A percentile compares a stretch with the other conserved stretches of the same genome.
phyloP scores from a whole-genome alignment of 208 protist genomes.

The Leishmania martiniquensis region DNA sequence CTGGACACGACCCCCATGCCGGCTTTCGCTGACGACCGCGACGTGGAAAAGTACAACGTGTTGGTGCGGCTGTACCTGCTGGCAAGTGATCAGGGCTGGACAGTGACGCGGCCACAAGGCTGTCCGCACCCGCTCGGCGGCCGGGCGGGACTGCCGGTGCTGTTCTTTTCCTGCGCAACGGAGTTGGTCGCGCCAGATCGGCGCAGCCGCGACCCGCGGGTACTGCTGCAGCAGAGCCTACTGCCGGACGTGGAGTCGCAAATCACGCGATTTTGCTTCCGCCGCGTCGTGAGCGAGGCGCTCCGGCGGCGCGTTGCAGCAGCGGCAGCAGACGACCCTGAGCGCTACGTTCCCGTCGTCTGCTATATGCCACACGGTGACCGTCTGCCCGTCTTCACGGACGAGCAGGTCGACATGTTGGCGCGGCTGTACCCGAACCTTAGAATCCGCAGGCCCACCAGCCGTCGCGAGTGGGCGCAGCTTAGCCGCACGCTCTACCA shows the following conservation, averaged over 20 bases:
- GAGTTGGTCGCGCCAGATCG: slow-evolving; percentile 5
- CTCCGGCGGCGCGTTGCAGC: slow-evolving; percentile 17
- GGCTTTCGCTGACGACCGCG: slow-evolving; percentile 14
- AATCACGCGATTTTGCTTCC: slow-evolving; percentile 16
- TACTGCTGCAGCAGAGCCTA: slow-evolving; percentile 16
- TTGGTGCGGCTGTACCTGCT: slow-evolving; percentile 27
- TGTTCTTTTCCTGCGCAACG: slow-evolving; percentile 6
- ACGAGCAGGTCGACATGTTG: slow-evolving; percentile 20
- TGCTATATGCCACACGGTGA: slow-evolving; percentile 25
- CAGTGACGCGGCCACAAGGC: slow-evolving; percentile 4
- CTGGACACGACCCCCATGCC: slow-evolving; percentile 13
- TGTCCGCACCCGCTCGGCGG: slow-evolving; percentile 14
- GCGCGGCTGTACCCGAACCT: slow-evolving; percentile 23
- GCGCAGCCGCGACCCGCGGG: neutral
- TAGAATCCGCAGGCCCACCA: slow-evolving; percentile 8
- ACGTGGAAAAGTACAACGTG: slow-evolving; percentile 28
- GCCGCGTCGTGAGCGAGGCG: slow-evolving; percentile 21
- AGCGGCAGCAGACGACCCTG: neutral
- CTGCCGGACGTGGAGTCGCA: slow-evolving; percentile 18
- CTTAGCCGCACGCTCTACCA: slow-evolving; percentile 25
- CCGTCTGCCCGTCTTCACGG: slow-evolving; percentile 14
- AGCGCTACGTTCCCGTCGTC: slow-evolving; percentile 7
- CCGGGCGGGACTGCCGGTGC: slow-evolving; percentile 5
- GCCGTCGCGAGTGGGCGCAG: slow-evolving; percentile 4
- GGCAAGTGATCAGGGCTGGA: slow-evolving; percentile 30